phyloP scores from a whole-genome alignment of 2,329 filamentous ascomycete species.

The Colletotrichum navitas region DNA sequence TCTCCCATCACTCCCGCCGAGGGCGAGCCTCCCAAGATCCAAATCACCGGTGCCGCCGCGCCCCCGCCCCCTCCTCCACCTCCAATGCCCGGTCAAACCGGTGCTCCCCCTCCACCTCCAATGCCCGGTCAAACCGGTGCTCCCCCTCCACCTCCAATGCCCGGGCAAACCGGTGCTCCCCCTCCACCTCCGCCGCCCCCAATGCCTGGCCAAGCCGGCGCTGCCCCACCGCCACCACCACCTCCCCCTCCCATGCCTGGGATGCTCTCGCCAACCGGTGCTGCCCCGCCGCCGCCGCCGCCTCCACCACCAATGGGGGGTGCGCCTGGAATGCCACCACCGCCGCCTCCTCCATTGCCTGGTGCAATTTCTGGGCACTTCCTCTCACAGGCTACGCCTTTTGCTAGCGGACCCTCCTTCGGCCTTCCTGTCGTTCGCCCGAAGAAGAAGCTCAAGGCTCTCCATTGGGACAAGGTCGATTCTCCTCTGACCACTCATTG shows the following conservation, averaged over 20 bases:
- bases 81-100: constrained; percentile 50
- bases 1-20: constrained; percentile 77
- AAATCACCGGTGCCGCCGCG: constrained; percentile 62
- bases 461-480: constrained; percentile 99
- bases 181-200: constrained; percentile 57
- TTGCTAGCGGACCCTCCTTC: constrained; percentile 66
- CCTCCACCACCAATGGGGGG: constrained; percentile 61
- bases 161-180: constrained; percentile 57
- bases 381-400: constrained; percentile 72
- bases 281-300: constrained; percentile 62
- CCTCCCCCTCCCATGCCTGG: constrained; percentile 45
- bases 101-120: constrained; percentile 50
- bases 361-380: constrained; percentile 82
- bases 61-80: constrained; percentile 54
- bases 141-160: constrained; percentile 57
- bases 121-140: constrained; percentile 45
- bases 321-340: constrained; percentile 64
- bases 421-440: constrained; percentile 85
- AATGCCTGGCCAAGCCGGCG: constrained; percentile 50
- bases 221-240: constrained; percentile 49
- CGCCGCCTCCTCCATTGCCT: constrained; percentile 62
- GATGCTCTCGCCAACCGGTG: constrained; percentile 39
- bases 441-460: constrained; percentile 99
- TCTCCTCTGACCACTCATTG: constrained; percentile 91
- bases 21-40: constrained; percentile 69